Percentiles rank a stretch among this genome's conserved stretches.
phyloP scores from a whole-genome alignment of 495 filamentous ascomycete genomes.

The Amniculicola lignicola region DNA sequence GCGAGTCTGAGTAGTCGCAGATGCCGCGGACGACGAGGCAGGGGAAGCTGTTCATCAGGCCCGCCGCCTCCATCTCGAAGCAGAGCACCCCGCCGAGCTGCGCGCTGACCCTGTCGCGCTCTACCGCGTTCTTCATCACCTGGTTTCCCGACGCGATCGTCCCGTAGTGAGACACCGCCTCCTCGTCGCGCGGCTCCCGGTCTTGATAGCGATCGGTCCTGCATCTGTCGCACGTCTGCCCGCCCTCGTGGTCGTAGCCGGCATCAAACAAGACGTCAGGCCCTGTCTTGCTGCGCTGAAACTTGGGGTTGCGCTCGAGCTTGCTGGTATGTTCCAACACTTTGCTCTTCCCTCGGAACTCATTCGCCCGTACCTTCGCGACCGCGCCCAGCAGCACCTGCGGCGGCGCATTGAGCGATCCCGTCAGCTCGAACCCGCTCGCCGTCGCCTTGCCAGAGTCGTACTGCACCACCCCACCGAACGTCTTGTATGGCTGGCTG shows the following conservation, averaged over 20 bases:
- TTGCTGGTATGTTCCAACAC: background rate
- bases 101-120: constrained; percentile 8
- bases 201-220: too few relatives aligned
- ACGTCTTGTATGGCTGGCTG: constrained; percentile 19
- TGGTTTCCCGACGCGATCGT: constrained; percentile 30
- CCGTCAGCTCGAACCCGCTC: background rate
- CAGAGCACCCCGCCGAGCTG: constrained; percentile 26
- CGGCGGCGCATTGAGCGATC: background rate
- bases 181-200: too few relatives aligned
- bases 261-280: background rate
- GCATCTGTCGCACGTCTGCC: too few relatives aligned
- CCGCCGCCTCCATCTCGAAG: constrained; percentile 34
- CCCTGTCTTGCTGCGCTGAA: background rate
- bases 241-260: too few relatives aligned
- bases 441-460: constrained; percentile 36
- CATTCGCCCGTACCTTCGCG: background rate
- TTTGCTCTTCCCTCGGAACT: background rate
- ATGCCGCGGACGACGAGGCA: constrained; percentile 31
- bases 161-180: constrained; percentile 22
- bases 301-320: background rate
- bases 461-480: constrained; percentile 37
- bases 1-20: constrained; percentile 34
- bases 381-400: background rate
- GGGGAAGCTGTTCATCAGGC: constrained; percentile 19
- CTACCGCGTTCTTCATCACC: constrained; percentile 16